Conservation (phyloP, 2,329 filamentous ascomycete species). For the Aureobasidium sp. region DNA sequence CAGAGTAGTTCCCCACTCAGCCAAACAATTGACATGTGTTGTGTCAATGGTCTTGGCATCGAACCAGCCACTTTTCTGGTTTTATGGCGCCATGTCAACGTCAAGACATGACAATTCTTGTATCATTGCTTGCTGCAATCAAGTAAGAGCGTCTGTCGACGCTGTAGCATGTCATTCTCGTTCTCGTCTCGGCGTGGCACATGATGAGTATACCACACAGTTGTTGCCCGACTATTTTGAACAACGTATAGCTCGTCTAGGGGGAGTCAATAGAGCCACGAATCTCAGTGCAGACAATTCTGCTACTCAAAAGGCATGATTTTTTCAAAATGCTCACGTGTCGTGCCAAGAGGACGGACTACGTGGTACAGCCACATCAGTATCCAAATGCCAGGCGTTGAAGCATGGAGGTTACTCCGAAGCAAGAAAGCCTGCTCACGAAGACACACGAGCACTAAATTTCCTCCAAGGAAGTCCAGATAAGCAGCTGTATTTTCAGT, state of each 20-base stretch:
- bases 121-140: neutral
- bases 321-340: too few relatives aligned
- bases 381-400: too few relatives aligned
- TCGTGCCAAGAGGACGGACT: too few relatives aligned
- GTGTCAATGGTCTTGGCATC: neutral
- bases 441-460: too few relatives aligned
- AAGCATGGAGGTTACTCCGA: too few relatives aligned
- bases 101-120: neutral
- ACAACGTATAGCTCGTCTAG: too few relatives aligned
- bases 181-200: neutral
- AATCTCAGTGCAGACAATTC: neutral
- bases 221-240: neutral
- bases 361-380: too few relatives aligned
- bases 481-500: too few relatives aligned
- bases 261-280: too few relatives aligned
- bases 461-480: too few relatives aligned
- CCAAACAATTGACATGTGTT: neutral
- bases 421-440: too few relatives aligned
- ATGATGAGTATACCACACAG: neutral
- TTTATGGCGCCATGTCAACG: slow-evolving; percentile 2
- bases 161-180: neutral
- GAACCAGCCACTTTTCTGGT: neutral
- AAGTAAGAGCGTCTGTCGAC: neutral
- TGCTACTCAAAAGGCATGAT: too few relatives aligned
- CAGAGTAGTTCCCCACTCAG: neutral